phyloP scores from a whole-genome alignment of 2,329 filamentous ascomycete genomes.

The Aspergillus oerlinghausenensis region DNA sequence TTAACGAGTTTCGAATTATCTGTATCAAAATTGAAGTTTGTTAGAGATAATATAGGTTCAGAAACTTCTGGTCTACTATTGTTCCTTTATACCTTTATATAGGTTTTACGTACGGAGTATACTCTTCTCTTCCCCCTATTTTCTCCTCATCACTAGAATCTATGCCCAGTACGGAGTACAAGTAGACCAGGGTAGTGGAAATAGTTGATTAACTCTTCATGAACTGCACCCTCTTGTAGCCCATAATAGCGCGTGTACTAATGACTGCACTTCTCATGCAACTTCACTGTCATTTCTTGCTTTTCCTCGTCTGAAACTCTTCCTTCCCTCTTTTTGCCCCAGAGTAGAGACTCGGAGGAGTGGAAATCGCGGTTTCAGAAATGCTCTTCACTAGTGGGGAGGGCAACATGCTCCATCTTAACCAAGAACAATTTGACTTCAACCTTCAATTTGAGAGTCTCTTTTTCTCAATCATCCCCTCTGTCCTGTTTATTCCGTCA shows the following conservation, averaged over 20 bases:
- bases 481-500: slow-evolving; percentile 6
- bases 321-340: neutral
- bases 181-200: too few relatives aligned
- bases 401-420: slow-evolving; percentile 4
- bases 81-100: too few relatives aligned
- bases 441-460: slow-evolving; percentile 11
- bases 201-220: too few relatives aligned
- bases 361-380: too few relatives aligned
- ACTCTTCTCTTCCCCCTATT: too few relatives aligned
- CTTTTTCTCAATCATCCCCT: slow-evolving; percentile 14
- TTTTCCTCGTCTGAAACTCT: neutral
- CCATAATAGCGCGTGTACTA: neutral
- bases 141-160: too few relatives aligned
- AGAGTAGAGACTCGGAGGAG: neutral
- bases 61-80: too few relatives aligned
- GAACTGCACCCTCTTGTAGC: neutral
- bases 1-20: too few relatives aligned
- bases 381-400: neutral
- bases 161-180: too few relatives aligned
- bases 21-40: too few relatives aligned
- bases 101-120: too few relatives aligned
- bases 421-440: slow-evolving; percentile 11
- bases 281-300: neutral
- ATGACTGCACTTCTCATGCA: neutral
- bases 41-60: too few relatives aligned